These are phyloP conservation scores for Pichia scutulata DNA, from an alignment of 805 yeast genomes.

Conservation along the genomic window DNA sequence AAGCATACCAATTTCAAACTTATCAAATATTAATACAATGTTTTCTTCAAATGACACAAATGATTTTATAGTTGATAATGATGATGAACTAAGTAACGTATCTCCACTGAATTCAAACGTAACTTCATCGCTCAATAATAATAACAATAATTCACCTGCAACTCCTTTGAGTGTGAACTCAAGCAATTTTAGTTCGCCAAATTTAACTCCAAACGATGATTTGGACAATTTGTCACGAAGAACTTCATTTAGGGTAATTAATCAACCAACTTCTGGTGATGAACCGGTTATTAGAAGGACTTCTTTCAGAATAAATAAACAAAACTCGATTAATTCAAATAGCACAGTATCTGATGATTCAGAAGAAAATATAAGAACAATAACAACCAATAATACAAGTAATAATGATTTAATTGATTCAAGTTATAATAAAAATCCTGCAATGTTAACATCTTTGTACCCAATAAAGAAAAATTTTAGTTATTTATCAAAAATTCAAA, in stretches of 20 bases:
- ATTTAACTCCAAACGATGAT: slow-evolving; percentile 12
- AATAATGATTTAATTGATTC: neutral
- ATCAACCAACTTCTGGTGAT: neutral
- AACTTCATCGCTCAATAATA: neutral
- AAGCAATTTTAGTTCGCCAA: slow-evolving; percentile 16
- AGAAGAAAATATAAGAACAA: neutral
- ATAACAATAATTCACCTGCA: slow-evolving; percentile 13
- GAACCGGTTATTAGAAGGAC: slow-evolving; percentile 14
- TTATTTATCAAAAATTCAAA: slow-evolving; percentile 5
- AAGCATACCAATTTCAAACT: neutral
- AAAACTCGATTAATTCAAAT: neutral
- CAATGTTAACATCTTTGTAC: neutral
- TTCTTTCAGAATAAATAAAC: slow-evolving; percentile 12
- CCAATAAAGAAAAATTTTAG: slow-evolving; percentile 5
- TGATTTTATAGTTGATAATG: neutral
- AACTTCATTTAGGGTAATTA: slow-evolving; percentile 14
- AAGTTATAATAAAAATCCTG: neutral
- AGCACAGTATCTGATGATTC: slow-evolving; percentile 9
- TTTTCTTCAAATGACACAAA: neutral
- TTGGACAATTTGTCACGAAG: slow-evolving; percentile 12
- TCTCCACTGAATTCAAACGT: slow-evolving; percentile 4
- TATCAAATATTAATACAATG: neutral
- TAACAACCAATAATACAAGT: neutral
- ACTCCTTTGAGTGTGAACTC: slow-evolving; percentile 16
- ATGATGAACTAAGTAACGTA: slow-evolving; percentile 1